Evolutionary conservation across 2,329 filamentous ascomycete genomes (phyloP), one percentile per base, ranked within the genome.

Genomic region (Emergomyces pasteurianus): DNA sequence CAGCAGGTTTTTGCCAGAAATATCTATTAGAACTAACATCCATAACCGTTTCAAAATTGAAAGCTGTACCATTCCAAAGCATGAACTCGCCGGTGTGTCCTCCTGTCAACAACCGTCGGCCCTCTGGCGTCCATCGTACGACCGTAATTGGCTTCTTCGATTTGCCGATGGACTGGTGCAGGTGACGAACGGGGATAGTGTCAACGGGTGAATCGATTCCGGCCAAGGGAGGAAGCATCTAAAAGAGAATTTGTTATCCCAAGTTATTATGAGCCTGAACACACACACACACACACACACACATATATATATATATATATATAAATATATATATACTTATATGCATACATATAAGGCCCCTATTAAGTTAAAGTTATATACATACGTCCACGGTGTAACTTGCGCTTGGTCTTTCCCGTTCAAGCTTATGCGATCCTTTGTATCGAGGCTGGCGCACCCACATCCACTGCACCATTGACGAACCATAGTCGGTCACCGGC

Each of bases 1-100:
- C 21, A 23, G 21, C 34, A 36, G 9, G 43, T n/a, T 23, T n/a
- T 47, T 23, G 21, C n/a, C 10, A 47, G 43, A 31, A 31, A 31
- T 31, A 31, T 10, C 8, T 49, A 12, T 12, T 14, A 23, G 31
- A n/a, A 59, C 75, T 59, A 66, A 80, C 78, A 74, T 96, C 92
- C 89, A 96, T 96, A 34, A 99, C 96, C 3, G 94, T 97, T 77
- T 99, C 94, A 69, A 99, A 99, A 74, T 99, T 97, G 82, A 99
- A 99, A 28, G 91, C 92, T 50, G 92, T 97, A 64, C 94, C 94
- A 73, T 99, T 99, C 94, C 94, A 99, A 3, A 99, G 77, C 46
- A 95, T 99, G 70, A 99, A 99, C 73, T 99, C 94, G 70, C 94
- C 94, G 72, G 92, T 97, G 66, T 91, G 95, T 0, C 92, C 95